phyloP scores from a whole-genome alignment of 148 eudicot species.

The Polygonum maritimum region DNA sequence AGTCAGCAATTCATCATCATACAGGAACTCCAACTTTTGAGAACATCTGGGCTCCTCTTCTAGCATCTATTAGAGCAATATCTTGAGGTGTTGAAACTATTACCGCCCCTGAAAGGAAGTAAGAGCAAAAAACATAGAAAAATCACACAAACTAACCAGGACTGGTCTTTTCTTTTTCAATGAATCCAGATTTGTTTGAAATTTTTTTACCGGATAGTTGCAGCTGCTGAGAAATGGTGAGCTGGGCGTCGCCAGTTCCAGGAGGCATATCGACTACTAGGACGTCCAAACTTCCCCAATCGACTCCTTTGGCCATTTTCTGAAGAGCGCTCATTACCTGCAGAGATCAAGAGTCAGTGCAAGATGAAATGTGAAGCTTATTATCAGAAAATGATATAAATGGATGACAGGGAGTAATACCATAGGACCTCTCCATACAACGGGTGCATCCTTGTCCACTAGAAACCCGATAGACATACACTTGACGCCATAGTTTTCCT shows the following conservation, averaged over 20 bases:
- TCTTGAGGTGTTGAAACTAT: slow-evolving; percentile 86
- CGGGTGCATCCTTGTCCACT: slow-evolving; percentile 72
- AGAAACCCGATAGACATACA: slow-evolving; percentile 97
- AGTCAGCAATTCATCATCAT: slow-evolving; percentile 14
- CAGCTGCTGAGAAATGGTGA: slow-evolving; percentile 86
- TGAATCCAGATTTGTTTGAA: too few species aligned
- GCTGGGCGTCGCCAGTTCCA: slow-evolving; percentile 93
- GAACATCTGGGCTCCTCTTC: slow-evolving; percentile 93
- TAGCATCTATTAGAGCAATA: slow-evolving; percentile 85
- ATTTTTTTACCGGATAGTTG: slow-evolving; percentile 48
- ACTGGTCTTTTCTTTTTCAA: too few species aligned
- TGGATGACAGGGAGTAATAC: slow-evolving; percentile 20
- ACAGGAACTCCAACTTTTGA: slow-evolving; percentile 82
- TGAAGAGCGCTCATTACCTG: slow-evolving; percentile 98
- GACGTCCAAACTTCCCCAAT: slow-evolving; percentile 80
- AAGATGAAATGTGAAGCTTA: not conserved
- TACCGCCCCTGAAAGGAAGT: slow-evolving; percentile 42
- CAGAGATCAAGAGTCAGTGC: slow-evolving; percentile 10
- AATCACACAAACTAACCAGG: not conserved
- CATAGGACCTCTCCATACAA: slow-evolving; percentile 99
- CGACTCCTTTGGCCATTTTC: slow-evolving; percentile 91
- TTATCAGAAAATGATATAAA: not conserved
- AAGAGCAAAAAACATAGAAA: slow-evolving; percentile 8
- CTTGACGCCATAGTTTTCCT: slow-evolving; percentile 75
- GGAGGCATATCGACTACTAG: slow-evolving; percentile 99